Evolutionary conservation across 2,329 filamentous ascomycete genomes (phyloP).

Genomic region (Talaromyces sp.): DNA sequence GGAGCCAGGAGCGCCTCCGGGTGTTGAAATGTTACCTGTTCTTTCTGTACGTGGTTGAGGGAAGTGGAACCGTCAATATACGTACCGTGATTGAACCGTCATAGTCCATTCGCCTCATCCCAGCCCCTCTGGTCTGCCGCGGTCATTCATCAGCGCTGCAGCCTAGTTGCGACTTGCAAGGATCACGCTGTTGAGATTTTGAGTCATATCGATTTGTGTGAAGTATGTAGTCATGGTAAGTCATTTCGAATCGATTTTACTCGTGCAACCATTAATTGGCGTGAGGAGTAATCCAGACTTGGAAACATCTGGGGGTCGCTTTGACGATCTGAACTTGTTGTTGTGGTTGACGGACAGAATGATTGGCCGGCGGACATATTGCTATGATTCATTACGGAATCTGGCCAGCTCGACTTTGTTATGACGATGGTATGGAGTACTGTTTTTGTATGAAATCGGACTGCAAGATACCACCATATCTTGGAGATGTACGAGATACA

Average conservation of each 20-base stretch:
- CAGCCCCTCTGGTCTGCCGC: not conserved
- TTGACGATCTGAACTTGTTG: not conserved
- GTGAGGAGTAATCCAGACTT: not conserved
- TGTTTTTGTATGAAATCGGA: not conserved
- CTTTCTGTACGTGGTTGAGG: not conserved
- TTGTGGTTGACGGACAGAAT: not conserved
- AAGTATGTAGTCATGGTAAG: not conserved
- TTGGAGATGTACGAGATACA: not conserved
- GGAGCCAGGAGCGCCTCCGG: not conserved
- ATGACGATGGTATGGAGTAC: not conserved
- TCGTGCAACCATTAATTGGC: not conserved
- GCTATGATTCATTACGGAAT: slow-evolving; percentile 11
- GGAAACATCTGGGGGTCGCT: not conserved
- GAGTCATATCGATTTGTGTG: not conserved
- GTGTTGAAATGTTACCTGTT: not conserved
- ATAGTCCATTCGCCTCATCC: slow-evolving; percentile 2
- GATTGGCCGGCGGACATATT: slow-evolving; percentile 3
- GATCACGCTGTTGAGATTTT: not conserved
- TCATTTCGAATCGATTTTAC: not conserved
- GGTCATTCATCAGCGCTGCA: not conserved
- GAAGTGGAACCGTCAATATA: not conserved
- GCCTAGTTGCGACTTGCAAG: not conserved
- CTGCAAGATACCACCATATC: not conserved
- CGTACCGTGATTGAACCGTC: not conserved
- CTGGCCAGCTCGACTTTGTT: not conserved